Base-by-base conservation (phyloP, 1,139 yeast genomes). In the Blastobotrys apis region DNA sequence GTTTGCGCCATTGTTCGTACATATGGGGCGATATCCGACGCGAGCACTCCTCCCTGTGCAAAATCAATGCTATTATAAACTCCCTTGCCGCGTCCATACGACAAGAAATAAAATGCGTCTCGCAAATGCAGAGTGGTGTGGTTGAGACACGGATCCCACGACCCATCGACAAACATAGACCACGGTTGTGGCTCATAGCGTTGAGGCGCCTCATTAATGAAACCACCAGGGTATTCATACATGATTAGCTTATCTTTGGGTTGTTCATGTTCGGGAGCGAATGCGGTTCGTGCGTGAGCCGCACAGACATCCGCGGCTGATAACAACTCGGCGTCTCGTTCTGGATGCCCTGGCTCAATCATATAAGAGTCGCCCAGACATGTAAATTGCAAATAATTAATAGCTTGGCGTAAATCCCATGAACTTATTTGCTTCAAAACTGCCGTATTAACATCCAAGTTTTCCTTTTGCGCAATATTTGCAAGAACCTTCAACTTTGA, bases 311-410 rank as follows among this genome's bases (percentile, higher is more conserved):
- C 60, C 1, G 53, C 52, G 9, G 48, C 47, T 2, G 59, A 56
- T 10, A 41, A 25, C 2, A 41, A 13, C 27, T 44, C 45, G 10
- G 41, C 37, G 23, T 44, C 42, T 9, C 41, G 25, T 20, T 10
- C 19, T 26, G 15, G 29, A n/a, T n/a, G n/a, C n/a, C n/a, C n/a
- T n/a, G n/a, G n/a, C n/a, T n/a, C n/a, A n/a, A n/a, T n/a, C 15
- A 2, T 26, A 29, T 12, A 33, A 15, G 1, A 15, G 13, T 13
- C 16, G 30, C 37, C 30, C 17, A 34, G 9, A 53, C 84, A 80
- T 52, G 79, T 53, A 50, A 75, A 71, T 58, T 86, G 94, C 33
- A 83, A 67, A 5, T 69, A 66, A 58, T 73, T 68, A 9, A 86
- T 60, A 21, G 77, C 69, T 46, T 68, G 69, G 39, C 94, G 67